A percentile compares a stretch with the other conserved stretches of the same genome.
Evolutionary conservation across 495 filamentous ascomycete species (phyloP).

Genomic region (Penicillium longicatenatum): DNA sequence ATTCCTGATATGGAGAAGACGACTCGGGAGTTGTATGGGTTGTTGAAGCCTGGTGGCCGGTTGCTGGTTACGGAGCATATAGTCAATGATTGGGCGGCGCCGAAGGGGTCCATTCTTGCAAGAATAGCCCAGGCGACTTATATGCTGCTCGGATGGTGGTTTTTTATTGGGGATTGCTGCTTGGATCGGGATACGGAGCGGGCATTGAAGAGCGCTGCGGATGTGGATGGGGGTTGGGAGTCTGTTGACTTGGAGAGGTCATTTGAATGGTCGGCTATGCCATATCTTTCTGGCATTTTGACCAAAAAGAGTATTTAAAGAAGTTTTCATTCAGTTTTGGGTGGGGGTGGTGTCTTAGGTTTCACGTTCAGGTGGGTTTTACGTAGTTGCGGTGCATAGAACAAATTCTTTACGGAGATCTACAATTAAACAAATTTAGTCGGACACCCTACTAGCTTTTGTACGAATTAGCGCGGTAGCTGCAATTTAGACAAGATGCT

Average conservation of each 20-base stretch:
- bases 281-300: slow-evolving; percentile 58
- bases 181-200: slow-evolving; percentile 57
- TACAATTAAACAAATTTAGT: too few relatives aligned
- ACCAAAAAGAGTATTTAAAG: slow-evolving; percentile 34
- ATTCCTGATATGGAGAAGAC: slow-evolving; percentile 64
- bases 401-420: too few relatives aligned
- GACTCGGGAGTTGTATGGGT: slow-evolving; percentile 57
- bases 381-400: too few relatives aligned
- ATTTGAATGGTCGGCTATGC: slow-evolving; percentile 50
- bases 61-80: slow-evolving; percentile 78
- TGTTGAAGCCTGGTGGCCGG: slow-evolving; percentile 66
- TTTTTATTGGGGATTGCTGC: slow-evolving; percentile 60
- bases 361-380: too few relatives aligned
- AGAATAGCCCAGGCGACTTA: slow-evolving; percentile 42
- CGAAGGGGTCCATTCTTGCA: slow-evolving; percentile 52
- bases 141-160: slow-evolving; percentile 39
- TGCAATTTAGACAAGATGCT: too few relatives aligned
- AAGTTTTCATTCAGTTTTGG: neutral
- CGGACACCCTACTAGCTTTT: too few relatives aligned
- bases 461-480: too few relatives aligned
- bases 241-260: slow-evolving; percentile 53
- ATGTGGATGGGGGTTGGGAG: slow-evolving; percentile 54
- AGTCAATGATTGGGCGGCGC: slow-evolving; percentile 44
- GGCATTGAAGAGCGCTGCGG: slow-evolving; percentile 48
- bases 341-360: neutral